Evolutionary conservation across 2,329 filamentous ascomycete genomes (phyloP).

Genomic region (Fusarium proliferatum): DNA sequence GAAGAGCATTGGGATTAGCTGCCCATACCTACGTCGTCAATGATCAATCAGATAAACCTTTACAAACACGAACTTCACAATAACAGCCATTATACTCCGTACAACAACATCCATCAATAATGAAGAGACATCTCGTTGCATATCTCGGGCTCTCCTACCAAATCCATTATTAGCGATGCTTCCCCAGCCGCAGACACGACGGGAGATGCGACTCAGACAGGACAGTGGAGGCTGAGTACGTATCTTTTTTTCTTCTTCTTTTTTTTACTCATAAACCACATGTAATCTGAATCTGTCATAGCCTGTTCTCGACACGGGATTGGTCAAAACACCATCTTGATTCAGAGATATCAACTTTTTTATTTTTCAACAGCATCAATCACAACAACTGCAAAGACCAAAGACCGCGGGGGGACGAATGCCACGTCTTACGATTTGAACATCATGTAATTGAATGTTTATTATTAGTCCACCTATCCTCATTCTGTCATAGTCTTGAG

Average conservation of each 20-base stretch:
- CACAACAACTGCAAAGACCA: constrained; percentile 6
- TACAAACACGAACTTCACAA: background rate
- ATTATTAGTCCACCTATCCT: background rate
- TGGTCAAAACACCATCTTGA: constrained; percentile 27
- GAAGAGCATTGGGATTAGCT: background rate
- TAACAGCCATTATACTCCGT: background rate
- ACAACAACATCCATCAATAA: background rate
- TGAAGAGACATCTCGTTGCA: background rate
- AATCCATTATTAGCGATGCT: background rate
- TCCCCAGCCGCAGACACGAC: background rate
- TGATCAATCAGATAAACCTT: background rate
- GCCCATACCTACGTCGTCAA: background rate
- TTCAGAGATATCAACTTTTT: constrained; percentile 40
- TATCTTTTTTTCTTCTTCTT: background rate
- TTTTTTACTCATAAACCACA: constrained; percentile 8
- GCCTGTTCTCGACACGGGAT: constrained; percentile 19
- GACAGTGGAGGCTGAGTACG: constrained; percentile 17
- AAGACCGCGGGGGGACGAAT: background rate
- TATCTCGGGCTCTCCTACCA: constrained; percentile 13
- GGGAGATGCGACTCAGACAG: background rate
- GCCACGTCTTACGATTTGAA: constrained; percentile 24
- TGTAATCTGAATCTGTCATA: constrained; percentile 45
- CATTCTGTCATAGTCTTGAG: background rate
- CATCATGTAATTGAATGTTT: background rate
- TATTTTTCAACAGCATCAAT: constrained; percentile 16